These are phyloP conservation scores for Paratinospora sagittata DNA, from an alignment of 164 flowering plant genomes.

Conservation along the genomic window DNA sequence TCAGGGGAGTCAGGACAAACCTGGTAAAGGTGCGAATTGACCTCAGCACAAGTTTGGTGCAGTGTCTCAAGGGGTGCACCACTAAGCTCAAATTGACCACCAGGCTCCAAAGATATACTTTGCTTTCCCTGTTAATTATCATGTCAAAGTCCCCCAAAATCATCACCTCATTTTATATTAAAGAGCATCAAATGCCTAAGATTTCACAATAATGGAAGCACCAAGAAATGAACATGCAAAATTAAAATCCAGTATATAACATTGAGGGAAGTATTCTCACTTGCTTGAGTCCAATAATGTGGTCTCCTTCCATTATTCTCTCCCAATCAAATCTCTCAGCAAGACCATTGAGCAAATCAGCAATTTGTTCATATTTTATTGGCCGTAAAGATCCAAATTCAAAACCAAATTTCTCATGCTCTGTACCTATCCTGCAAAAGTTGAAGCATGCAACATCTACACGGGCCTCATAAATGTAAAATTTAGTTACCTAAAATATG, in stretches of 20 bases:
- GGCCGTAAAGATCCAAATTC: slow-evolving; percentile 66
- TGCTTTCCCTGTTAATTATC: slow-evolving; percentile 68
- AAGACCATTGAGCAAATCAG: slow-evolving; percentile 77
- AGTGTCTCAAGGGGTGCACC: slow-evolving; percentile 98
- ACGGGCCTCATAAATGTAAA: not conserved
- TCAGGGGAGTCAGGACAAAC: slow-evolving; percentile 25
- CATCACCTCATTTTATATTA: not conserved
- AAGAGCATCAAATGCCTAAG: not conserved
- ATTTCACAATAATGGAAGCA: not conserved
- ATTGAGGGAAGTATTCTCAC: slow-evolving; percentile 27
- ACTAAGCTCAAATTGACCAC: slow-evolving; percentile 99
- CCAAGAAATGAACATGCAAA: not conserved
- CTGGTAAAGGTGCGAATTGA: slow-evolving; percentile 98
- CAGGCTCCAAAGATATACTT: slow-evolving; percentile 97
- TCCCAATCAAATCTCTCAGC: slow-evolving; percentile 99
- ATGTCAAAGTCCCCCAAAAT: not conserved
- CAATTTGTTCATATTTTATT: slow-evolving; percentile 81
- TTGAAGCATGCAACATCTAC: not conserved
- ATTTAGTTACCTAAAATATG: not conserved
- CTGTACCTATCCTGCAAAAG: slow-evolving; percentile 89
- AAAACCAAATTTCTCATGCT: slow-evolving; percentile 98
- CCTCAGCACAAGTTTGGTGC: slow-evolving; percentile 99
- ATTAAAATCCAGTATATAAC: not conserved
- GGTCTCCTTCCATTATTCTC: slow-evolving; percentile 88
- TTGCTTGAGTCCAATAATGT: slow-evolving; percentile 93